A percentile compares a stretch with the other conserved stretches of the same genome.
These are phyloP conservation scores for Monosporascus cannonballus DNA, from an alignment of 2,329 filamentous ascomycete genomes.

Conservation along the genomic window DNA sequence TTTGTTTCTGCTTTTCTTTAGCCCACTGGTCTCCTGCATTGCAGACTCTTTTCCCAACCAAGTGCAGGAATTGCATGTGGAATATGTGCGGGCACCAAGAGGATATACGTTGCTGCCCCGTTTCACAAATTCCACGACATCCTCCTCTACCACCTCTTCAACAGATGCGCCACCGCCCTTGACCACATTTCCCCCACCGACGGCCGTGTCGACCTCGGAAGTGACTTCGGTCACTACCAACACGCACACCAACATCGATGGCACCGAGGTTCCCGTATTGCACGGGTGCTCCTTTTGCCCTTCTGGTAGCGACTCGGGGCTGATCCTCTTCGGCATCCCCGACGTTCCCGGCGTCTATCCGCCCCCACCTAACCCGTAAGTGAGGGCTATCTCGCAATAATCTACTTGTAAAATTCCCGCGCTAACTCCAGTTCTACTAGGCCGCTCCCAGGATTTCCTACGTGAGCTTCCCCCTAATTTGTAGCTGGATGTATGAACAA, in stretches of 20 bases:
- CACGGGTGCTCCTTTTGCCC: slow-evolving; percentile 5
- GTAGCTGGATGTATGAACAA: background rate
- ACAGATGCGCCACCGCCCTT: background rate
- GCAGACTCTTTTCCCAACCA: background rate
- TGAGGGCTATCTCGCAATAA: background rate
- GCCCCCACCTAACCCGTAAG: slow-evolving; percentile 2
- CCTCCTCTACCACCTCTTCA: background rate
- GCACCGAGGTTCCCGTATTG: slow-evolving; percentile 4
- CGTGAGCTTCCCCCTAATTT: background rate
- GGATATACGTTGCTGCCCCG: background rate
- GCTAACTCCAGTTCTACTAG: background rate
- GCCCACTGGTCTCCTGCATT: background rate
- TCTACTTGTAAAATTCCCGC: background rate
- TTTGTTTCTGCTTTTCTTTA: background rate
- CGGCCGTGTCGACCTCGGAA: slow-evolving; percentile 1
- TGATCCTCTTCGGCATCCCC: slow-evolving; percentile 5
- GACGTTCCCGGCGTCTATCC: slow-evolving; percentile 4
- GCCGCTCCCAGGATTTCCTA: slow-evolving; percentile 2
- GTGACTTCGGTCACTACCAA: slow-evolving; percentile 2
- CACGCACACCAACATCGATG: slow-evolving; percentile 6
- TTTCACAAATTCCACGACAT: background rate
- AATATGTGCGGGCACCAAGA: background rate
- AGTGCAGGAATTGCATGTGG: background rate
- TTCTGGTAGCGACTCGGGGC: background rate
- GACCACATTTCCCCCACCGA: slow-evolving; percentile 5